Evolutionary conservation across 2,329 filamentous ascomycete species (phyloP).

Genomic region (Xylaria multiplex): DNA sequence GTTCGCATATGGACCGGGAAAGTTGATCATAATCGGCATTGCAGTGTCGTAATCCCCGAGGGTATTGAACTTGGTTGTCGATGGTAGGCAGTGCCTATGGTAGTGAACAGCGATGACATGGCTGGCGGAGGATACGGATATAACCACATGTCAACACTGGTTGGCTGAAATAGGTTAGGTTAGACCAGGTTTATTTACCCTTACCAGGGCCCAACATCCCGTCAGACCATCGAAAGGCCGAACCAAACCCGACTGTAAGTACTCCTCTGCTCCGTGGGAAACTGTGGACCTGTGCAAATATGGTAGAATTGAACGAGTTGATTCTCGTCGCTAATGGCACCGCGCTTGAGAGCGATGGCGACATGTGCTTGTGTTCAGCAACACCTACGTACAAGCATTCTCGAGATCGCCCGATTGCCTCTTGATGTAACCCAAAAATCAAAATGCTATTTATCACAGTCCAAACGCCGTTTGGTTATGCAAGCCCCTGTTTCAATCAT

Average conservation of each 20-base stretch:
- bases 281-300: not conserved
- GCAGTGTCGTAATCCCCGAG: not conserved
- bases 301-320: slow-evolving; percentile 27
- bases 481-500: slow-evolving; percentile 37
- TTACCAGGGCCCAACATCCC: not conserved
- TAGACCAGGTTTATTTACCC: not conserved
- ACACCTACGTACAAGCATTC: slow-evolving; percentile 33
- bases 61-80: not conserved
- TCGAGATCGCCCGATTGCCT: slow-evolving; percentile 32
- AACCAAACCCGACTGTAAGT: slow-evolving; percentile 14
- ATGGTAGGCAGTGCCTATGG: not conserved
- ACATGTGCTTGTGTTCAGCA: slow-evolving; percentile 24
- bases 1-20: not conserved
- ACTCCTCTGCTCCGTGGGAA: not conserved
- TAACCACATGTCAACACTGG: slow-evolving; percentile 1
- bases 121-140: not conserved
- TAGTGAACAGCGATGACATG: not conserved
- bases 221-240: not conserved
- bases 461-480: slow-evolving; percentile 40
- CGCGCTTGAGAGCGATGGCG: slow-evolving; percentile 14
- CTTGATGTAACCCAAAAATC: slow-evolving; percentile 31
- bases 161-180: not conserved
- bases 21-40: not conserved
- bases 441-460: slow-evolving; percentile 38
- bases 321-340: slow-evolving; percentile 31